phyloP scores from a whole-genome alignment of 495 filamentous ascomycete species.

The Hyaloscypha variabilis region DNA sequence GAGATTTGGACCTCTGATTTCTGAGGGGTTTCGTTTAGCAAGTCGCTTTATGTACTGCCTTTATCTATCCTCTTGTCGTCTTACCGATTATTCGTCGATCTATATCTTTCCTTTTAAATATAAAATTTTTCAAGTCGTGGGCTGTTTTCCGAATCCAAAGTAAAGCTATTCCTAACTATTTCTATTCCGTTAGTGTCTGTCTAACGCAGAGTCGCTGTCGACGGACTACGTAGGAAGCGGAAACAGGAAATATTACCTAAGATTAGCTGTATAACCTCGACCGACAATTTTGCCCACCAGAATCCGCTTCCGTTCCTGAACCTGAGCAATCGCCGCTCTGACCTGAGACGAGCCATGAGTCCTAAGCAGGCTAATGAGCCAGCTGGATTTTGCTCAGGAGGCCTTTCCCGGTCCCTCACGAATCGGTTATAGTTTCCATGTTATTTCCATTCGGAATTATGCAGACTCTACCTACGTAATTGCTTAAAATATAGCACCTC shows the following conservation, averaged over 20 bases:
- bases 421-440: slow-evolving; percentile 3
- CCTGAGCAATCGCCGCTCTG: neutral
- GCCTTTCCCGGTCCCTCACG: neutral
- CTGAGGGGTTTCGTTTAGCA: slow-evolving; percentile 2
- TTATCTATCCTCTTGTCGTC: neutral
- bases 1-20: slow-evolving; percentile 4
- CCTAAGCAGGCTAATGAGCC: neutral
- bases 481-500: too few relatives aligned
- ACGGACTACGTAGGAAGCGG: neutral
- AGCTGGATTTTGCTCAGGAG: slow-evolving; percentile 1
- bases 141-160: neutral
- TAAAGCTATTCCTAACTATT: neutral
- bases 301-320: neutral
- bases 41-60: neutral
- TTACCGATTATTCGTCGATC: neutral
- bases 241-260: neutral
- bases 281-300: neutral
- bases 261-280: neutral
- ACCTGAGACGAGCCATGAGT: slow-evolving; percentile 1
- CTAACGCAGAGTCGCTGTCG: neutral
- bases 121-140: neutral
- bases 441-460: neutral
- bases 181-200: neutral
- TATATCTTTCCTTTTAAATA: neutral
- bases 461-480: too few relatives aligned